These are phyloP conservation scores for Discostella pseudostelligera DNA, from an alignment of 108 stramenopile species.

Conservation along the genomic window DNA sequence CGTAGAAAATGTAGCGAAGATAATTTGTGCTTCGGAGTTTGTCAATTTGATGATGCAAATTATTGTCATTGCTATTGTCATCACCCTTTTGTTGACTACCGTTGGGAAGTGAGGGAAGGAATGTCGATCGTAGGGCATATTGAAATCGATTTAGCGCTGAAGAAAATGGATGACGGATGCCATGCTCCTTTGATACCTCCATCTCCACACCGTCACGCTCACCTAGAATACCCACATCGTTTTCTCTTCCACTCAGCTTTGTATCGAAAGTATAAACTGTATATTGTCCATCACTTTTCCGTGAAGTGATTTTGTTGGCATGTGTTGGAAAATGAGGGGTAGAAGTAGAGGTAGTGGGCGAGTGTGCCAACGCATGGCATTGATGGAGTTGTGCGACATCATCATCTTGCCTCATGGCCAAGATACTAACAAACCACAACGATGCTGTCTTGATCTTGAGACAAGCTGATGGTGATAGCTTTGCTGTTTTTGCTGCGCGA, in stretches of 20 bases:
- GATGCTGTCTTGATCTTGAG: too few relatives aligned
- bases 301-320: slow-evolving; percentile 20
- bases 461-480: too few relatives aligned
- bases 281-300: slow-evolving; percentile 30
- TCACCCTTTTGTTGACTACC: too few relatives aligned
- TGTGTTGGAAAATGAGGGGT: background rate
- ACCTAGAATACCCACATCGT: background rate
- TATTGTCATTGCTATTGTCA: background rate
- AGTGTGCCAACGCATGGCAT: background rate
- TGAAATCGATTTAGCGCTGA: slow-evolving; percentile 11
- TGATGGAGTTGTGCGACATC: background rate
- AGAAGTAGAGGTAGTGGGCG: background rate
- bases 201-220: background rate
- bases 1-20: slow-evolving; percentile 56
- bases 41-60: slow-evolving; percentile 3
- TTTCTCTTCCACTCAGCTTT: background rate
- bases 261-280: slow-evolving; percentile 25
- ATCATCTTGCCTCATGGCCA: too few relatives aligned
- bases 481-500: too few relatives aligned
- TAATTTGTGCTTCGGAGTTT: slow-evolving; percentile 47
- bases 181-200: background rate
- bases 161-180: background rate
- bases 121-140: slow-evolving; percentile 53
- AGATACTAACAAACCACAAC: too few relatives aligned
- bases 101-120: slow-evolving; percentile 44